These are phyloP conservation scores for Hygrophorus pudorinus DNA, from an alignment of 768 basidiomycete genomes.

Conservation along the genomic window DNA sequence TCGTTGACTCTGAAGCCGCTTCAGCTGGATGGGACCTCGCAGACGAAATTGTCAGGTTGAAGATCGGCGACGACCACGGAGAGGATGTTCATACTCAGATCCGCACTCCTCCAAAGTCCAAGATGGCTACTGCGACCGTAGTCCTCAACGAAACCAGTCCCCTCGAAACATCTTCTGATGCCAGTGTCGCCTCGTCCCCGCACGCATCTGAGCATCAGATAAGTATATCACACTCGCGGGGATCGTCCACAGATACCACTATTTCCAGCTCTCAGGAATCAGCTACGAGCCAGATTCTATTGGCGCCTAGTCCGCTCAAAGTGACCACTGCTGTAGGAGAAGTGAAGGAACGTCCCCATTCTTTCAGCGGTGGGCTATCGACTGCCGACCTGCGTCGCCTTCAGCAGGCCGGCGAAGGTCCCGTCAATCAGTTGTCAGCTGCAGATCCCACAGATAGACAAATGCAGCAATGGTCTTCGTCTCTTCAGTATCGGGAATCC, in stretches of 20 bases:
- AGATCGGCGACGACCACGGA: constrained; percentile 46
- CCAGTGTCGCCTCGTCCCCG: constrained; percentile 67
- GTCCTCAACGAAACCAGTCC: constrained; percentile 57
- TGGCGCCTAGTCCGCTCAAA: constrained; percentile 45
- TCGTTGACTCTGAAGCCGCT: constrained; percentile 44
- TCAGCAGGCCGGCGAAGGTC: constrained; percentile 51
- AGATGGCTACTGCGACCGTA: constrained; percentile 39
- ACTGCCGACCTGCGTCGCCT: constrained; percentile 65
- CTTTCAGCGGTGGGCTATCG: constrained; percentile 72
- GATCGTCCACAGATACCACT: constrained; percentile 73
- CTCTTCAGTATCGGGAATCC: constrained; percentile 39
- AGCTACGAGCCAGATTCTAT: constrained; percentile 45
- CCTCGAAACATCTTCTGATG: constrained; percentile 60
- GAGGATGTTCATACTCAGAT: constrained; percentile 45
- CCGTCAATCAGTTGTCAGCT: constrained; percentile 16
- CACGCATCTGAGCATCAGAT: constrained; percentile 58
- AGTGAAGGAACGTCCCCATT: constrained; percentile 69
- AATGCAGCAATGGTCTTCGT: constrained; percentile 36
- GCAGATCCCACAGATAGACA: constrained; percentile 23
- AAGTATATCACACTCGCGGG: constrained; percentile 65
- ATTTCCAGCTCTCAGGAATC: constrained; percentile 51
- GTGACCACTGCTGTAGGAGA: constrained; percentile 40
- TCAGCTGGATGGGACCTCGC: constrained; percentile 60
- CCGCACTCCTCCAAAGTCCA: constrained; percentile 61
- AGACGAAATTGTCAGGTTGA: constrained; percentile 64